These are phyloP conservation scores for Diaporthe longicolla DNA, from an alignment of 2,329 filamentous ascomycete species.

Conservation along the genomic window DNA sequence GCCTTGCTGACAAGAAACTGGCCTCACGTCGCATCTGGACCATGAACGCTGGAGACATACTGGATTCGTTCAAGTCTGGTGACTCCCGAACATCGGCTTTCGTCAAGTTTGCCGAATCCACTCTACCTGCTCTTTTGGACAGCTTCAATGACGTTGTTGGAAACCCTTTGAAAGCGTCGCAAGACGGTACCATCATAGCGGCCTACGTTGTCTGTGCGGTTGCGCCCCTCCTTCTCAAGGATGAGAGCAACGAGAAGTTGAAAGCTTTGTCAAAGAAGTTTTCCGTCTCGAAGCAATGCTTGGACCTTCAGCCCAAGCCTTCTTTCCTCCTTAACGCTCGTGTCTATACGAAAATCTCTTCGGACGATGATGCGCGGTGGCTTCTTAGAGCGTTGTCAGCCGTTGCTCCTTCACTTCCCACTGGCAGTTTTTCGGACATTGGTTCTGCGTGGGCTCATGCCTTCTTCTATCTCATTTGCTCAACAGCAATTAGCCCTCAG, in stretches of 20 bases:
- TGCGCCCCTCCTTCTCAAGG: constrained; percentile 66
- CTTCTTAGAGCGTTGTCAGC: constrained; percentile 78
- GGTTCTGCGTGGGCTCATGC: constrained; percentile 85
- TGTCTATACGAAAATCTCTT: constrained; percentile 84
- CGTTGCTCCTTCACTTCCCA: constrained; percentile 68
- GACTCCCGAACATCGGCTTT: constrained; percentile 63
- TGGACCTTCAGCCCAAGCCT: constrained; percentile 82
- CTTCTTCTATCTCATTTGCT: constrained; percentile 83
- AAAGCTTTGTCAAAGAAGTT: constrained; percentile 70
- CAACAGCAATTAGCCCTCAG: constrained; percentile 70
- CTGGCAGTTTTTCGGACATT: constrained; percentile 63
- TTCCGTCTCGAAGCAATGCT: constrained; percentile 73
- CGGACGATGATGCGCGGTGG: constrained; percentile 85
- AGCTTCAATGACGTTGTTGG: constrained; percentile 83
- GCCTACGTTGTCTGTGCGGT: constrained; percentile 82
- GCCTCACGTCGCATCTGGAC: constrained; percentile 85
- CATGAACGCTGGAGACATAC: constrained; percentile 77
- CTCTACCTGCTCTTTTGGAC: constrained; percentile 71
- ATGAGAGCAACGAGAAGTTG: constrained; percentile 66
- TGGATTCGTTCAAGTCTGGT: constrained; percentile 69
- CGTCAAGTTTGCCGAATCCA: constrained; percentile 65
- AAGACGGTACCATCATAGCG: constrained; percentile 85
- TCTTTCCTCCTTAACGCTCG: constrained; percentile 89
- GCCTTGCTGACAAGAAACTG: constrained; percentile 86
- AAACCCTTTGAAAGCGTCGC: constrained; percentile 84